Conservation (phyloP, 164 flowering plant species). For the Tetrastigma voinierianum region DNA sequence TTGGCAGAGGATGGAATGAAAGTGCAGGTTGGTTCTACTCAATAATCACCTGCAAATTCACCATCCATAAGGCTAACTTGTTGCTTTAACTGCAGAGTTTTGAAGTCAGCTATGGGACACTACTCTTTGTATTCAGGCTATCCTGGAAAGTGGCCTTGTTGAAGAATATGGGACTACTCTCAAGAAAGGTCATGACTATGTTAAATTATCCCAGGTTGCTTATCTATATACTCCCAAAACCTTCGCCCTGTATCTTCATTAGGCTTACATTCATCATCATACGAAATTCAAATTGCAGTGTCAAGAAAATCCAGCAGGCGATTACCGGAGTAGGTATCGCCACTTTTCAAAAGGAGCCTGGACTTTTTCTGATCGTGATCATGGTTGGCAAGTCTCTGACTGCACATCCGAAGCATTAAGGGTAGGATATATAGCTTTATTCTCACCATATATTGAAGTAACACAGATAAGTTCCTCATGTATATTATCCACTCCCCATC, state of each 20-base stretch:
- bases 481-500: too few relatives aligned
- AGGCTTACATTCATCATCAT: background rate
- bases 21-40: constrained; percentile 29
- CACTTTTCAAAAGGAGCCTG: constrained; percentile 64
- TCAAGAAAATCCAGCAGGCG: constrained; percentile 50
- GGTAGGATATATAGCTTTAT: constrained; percentile 21
- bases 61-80: constrained; percentile 9
- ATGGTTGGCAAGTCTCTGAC: constrained; percentile 75
- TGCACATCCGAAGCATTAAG: constrained; percentile 61
- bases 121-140: constrained; percentile 34
- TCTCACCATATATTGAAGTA: background rate
- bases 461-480: background rate
- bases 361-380: constrained; percentile 64
- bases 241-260: too few relatives aligned
- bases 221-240: too few relatives aligned
- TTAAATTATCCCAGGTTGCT: constrained; percentile 36
- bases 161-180: constrained; percentile 30
- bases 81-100: constrained; percentile 34
- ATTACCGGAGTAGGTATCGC: constrained; percentile 45
- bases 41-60: too few relatives aligned
- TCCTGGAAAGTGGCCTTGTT: constrained; percentile 26
- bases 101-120: constrained; percentile 42
- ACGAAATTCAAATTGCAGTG: constrained; percentile 20
- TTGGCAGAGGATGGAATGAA: constrained; percentile 56
- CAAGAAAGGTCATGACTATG: constrained; percentile 33